These are phyloP conservation scores for Viridothelium virens DNA, from an alignment of 495 filamentous ascomycete genomes.

Conservation along the genomic window DNA sequence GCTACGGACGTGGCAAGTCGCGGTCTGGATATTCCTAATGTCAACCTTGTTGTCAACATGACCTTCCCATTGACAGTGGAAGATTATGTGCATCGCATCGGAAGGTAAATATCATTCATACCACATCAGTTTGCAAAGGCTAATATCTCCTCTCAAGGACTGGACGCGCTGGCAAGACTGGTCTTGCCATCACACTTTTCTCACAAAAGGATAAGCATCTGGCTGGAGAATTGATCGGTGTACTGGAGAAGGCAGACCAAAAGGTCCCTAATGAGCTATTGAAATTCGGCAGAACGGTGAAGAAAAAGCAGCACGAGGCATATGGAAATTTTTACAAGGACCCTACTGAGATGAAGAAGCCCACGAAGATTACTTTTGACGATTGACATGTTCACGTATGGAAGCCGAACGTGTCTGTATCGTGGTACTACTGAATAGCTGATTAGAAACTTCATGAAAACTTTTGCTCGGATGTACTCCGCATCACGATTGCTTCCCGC, in stretches of 20 bases:
- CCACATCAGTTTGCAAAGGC: not conserved
- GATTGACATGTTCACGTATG: not conserved
- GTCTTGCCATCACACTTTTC: slow-evolving; percentile 87
- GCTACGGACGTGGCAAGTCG: slow-evolving; percentile 95
- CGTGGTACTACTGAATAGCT: too few relatives aligned
- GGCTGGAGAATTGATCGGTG: slow-evolving; percentile 84
- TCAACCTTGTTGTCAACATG: slow-evolving; percentile 85
- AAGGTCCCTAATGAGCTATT: slow-evolving; percentile 77
- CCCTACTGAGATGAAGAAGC: slow-evolving; percentile 62
- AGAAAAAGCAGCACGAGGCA: slow-evolving; percentile 89
- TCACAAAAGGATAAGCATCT: slow-evolving; percentile 87
- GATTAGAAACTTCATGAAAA: too few relatives aligned
- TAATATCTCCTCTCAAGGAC: slow-evolving; percentile 50
- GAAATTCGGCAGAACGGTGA: slow-evolving; percentile 96
- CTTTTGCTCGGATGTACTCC: not conserved
- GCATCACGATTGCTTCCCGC: not conserved
- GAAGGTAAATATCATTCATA: slow-evolving; percentile 21
- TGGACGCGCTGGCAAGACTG: slow-evolving; percentile 81
- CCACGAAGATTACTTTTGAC: slow-evolving; percentile 90
- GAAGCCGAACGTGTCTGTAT: not conserved
- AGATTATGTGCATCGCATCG: slow-evolving; percentile 97
- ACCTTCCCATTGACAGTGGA: slow-evolving; percentile 70
- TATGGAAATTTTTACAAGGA: slow-evolving; percentile 95
- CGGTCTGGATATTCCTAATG: slow-evolving; percentile 88
- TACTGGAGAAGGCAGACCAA: slow-evolving; percentile 82